Evolutionary conservation across 2,329 filamentous ascomycete genomes (phyloP), one percentile per base, ranked within the genome.

Genomic region (Mycogone perniciosa): DNA sequence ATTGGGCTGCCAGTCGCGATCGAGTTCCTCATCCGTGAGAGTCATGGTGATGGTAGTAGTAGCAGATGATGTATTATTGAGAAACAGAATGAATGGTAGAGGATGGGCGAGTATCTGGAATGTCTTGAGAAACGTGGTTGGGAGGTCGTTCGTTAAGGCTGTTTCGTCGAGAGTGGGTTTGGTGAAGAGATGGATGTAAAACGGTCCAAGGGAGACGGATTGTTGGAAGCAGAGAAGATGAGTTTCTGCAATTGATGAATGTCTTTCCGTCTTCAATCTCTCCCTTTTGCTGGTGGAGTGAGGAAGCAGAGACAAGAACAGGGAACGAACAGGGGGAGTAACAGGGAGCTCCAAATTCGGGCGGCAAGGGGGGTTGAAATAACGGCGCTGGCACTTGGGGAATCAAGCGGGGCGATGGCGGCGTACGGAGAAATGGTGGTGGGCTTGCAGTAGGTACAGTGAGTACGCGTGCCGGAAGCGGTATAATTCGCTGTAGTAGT

Each of bases 1-100:
- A 65, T 75, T 91, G 60, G 88, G 86, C 79, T 89, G 83, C 87
- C 86, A 92, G 71, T 88, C 84, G 64, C 80, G 80, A 65, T 89
- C 82, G 64, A 87, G 79, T 65, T 88, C 85, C 58, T 80, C 79
- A 72, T 88, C 85, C 57, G 84, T 77, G 61, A 69, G 63, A 56
- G 62, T 66, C 59, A 60, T 61, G 47, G 51, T 54, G 44, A 40
- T 44, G 48, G 48, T 47, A 39, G 35, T 31, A 26, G 26, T 42
- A 44, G 33, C 33, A 45, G 34, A 29, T 27, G 3, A 31, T 31
- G 30, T 9, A 46, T 29, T 20, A 27, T 3, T 7, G 33, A 30
- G 10, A 27, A 13, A 39, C 30, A 34, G 6, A 13, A 42, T 26
- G 20, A 29, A 7, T 29, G 38, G 31, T 29, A 31, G 11, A 35